phyloP scores from a whole-genome alignment of 169 alveolate genomes.

The Babesia gibsoni region DNA sequence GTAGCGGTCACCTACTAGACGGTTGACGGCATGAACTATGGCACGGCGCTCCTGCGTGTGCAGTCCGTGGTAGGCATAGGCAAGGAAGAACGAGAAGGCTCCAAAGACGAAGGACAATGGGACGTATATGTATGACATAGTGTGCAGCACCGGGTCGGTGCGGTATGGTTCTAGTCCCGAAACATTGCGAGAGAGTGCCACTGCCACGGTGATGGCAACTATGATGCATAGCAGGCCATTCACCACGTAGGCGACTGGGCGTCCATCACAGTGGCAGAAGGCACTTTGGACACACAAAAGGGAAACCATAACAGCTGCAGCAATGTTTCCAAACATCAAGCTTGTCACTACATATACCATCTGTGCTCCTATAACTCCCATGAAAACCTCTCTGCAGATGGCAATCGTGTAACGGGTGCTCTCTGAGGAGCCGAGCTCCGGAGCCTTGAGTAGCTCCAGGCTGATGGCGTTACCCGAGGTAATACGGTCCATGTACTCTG shows the following conservation, averaged over 20 bases:
- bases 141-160: constrained; percentile 58
- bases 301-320: constrained; percentile 55
- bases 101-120: constrained; percentile 50
- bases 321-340: constrained; percentile 45
- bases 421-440: constrained; percentile 57
- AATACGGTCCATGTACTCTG: constrained; percentile 21
- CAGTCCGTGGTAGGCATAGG: constrained; percentile 30
- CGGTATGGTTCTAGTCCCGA: constrained; percentile 61
- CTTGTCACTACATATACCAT: constrained; percentile 56
- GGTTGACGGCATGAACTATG: constrained; percentile 56
- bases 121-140: constrained; percentile 53
- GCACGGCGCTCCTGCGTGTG: constrained; percentile 52
- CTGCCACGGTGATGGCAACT: constrained; percentile 32
- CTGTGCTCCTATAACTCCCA: constrained; percentile 59
- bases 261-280: constrained; percentile 64
- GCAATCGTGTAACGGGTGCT: constrained; percentile 30
- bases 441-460: constrained; percentile 42
- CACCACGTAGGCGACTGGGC: constrained; percentile 60
- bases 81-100: constrained; percentile 46
- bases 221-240: constrained; percentile 47
- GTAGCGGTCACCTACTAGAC: constrained; percentile 53
- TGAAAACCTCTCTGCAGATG: constrained; percentile 51
- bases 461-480: constrained; percentile 26
- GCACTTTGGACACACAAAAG: constrained; percentile 54
- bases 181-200: constrained; percentile 45